Base-by-base conservation (phyloP, 768 basidiomycete species). In the Xanthoconium stramineum region DNA sequence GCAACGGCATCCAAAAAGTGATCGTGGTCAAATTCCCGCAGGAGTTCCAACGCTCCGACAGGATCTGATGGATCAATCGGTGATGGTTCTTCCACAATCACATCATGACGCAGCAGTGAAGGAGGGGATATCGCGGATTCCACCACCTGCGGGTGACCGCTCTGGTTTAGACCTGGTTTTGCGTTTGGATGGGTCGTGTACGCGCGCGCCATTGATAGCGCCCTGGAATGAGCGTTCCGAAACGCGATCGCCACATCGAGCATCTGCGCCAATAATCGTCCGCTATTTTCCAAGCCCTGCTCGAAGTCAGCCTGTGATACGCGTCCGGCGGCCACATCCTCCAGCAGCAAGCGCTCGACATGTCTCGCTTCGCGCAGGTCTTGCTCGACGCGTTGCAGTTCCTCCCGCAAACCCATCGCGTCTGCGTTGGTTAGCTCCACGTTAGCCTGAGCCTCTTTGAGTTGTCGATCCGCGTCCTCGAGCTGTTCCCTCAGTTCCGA, bases 1-100 rank as follows among this genome's bases (percentile, higher is more conserved):
- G 78, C 75, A 43, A 98, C 82, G 0, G 85, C 85, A 50, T 96
- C 94, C 47, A 91, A 72, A 70, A 97, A 96, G 60, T 83, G 80
- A 61, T 91, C 90, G 61, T 94, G 86, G 65, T 93, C 91, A 65
- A 91, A 91, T 28, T 81, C 80, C 43, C 89, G 78, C 20, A 94
- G 72, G 14, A 78, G 73, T 52, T 91, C 88, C 37, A 94, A 71
- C 0, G 89, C 89, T 44, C 81, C 74, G n/a, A 76, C 69, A 33
- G 84, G 85, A 63, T 93, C 88, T 1, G 87, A 83, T 3, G 88
- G 86, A 69, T 93, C 90, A 53, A 91, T 84, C 14, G 89, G 88
- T 7, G 83, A 78, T 17, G 88, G 86, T 60, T 90, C 89, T 42
- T 75, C 76, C 7, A 73, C 74, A 50, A 82, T 76, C 51, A 82